These are phyloP conservation scores for Fusarium verticillioides DNA, from an alignment of 2,329 filamentous ascomycete genomes.

Conservation along the genomic window DNA sequence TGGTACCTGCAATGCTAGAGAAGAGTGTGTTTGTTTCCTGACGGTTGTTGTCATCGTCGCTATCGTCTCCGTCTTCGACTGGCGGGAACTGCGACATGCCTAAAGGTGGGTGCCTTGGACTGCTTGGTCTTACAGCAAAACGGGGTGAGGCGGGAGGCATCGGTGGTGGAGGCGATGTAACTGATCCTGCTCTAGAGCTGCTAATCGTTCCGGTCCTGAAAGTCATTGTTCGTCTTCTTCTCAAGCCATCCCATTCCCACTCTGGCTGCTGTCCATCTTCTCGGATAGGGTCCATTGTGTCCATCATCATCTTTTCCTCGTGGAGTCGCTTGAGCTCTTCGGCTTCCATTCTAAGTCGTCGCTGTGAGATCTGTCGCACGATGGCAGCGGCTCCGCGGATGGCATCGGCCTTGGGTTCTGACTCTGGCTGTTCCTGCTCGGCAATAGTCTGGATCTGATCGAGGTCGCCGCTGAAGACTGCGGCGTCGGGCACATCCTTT, in stretches of 20 bases:
- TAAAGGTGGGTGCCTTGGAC: constrained; percentile 57
- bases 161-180: constrained; percentile 44
- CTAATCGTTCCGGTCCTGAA: constrained; percentile 42
- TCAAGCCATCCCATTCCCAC: constrained; percentile 92
- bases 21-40: constrained; percentile 61
- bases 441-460: constrained; percentile 96
- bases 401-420: constrained; percentile 94
- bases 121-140: constrained; percentile 27
- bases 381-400: constrained; percentile 92
- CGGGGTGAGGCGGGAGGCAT: constrained; percentile 44
- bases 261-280: constrained; percentile 73
- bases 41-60: constrained; percentile 58
- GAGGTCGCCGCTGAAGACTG: constrained; percentile 91
- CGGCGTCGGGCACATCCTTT: constrained; percentile 94
- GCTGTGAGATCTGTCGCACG: constrained; percentile 80
- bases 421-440: constrained; percentile 95
- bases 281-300: constrained; percentile 77
- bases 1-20: constrained; percentile 67
- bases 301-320: constrained; percentile 77
- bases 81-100: constrained; percentile 91
- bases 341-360: constrained; percentile 80
- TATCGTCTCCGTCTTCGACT: constrained; percentile 64
- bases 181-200: constrained; percentile 45
- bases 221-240: constrained; percentile 73
- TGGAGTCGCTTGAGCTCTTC: constrained; percentile 82